Percentiles rank a stretch among this genome's conserved stretches.
Evolutionary conservation across 225 moss, liverwort and hornwort species (phyloP).

Genomic region (Bryum argenteum): DNA sequence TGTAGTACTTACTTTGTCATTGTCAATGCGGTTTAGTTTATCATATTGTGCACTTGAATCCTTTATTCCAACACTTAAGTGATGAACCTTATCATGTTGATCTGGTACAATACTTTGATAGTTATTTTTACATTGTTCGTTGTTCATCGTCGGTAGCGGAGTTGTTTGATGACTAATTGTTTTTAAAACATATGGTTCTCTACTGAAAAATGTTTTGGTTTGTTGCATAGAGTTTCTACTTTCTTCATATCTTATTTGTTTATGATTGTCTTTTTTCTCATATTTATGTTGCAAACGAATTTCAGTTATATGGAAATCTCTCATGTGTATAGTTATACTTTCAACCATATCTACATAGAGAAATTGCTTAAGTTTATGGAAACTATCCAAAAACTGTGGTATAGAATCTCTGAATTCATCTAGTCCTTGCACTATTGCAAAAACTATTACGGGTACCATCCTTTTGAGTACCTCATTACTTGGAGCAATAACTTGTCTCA

Average conservation of each 20-base stretch:
- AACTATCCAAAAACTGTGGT: background rate
- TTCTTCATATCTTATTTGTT: background rate
- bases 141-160: background rate
- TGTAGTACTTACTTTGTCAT: background rate
- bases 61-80: background rate
- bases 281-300: background rate
- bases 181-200: background rate
- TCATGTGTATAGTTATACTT: conserved; percentile 8
- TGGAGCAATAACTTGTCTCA: conserved; percentile 27
- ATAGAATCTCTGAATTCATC: conserved; percentile 31
- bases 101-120: background rate
- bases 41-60: too few species aligned
- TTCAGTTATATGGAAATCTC: conserved; percentile 25
- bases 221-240: background rate
- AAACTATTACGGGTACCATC: conserved; percentile 6
- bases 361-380: background rate
- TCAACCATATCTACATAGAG: conserved; percentile 31
- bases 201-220: background rate
- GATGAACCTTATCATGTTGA: too few species aligned
- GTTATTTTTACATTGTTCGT: background rate
- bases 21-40: background rate
- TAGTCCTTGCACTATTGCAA: conserved; percentile 29
- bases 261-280: background rate
- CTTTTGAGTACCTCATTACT: conserved; percentile 19
- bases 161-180: too few species aligned